These are phyloP conservation scores for Chloropicon primus DNA, from an alignment of 139 green algal genomes.

Conservation along the genomic window DNA sequence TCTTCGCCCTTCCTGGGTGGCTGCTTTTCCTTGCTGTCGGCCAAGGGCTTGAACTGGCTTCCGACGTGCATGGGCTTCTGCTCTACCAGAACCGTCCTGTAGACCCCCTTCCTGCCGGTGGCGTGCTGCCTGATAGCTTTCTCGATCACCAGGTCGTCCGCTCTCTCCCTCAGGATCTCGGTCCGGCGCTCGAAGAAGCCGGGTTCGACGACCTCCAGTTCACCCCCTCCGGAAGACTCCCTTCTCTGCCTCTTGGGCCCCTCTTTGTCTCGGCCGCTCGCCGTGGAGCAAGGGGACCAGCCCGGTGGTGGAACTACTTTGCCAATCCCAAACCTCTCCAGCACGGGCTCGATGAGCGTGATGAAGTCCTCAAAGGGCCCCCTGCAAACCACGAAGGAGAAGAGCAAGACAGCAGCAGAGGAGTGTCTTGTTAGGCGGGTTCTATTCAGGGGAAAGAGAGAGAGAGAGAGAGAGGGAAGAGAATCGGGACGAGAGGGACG, in stretches of 20 bases:
- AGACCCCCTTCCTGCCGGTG: slow-evolving; percentile 60
- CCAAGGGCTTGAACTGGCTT: slow-evolving; percentile 26
- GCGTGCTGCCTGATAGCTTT: slow-evolving; percentile 45
- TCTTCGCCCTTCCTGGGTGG: slow-evolving; percentile 11
- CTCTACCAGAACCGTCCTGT: slow-evolving; percentile 51
- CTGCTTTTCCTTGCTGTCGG: slow-evolving; percentile 5
- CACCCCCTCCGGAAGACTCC: slow-evolving; percentile 33
- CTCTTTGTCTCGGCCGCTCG: too few relatives aligned
- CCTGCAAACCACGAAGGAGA: too few relatives aligned
- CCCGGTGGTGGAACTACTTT: slow-evolving; percentile 46
- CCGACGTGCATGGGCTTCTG: slow-evolving; percentile 38
- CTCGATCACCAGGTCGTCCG: slow-evolving; percentile 7
- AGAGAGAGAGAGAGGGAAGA: too few relatives aligned
- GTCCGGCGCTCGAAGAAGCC: slow-evolving; percentile 27
- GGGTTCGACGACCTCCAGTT: slow-evolving; percentile 6
- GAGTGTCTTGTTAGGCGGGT: too few relatives aligned
- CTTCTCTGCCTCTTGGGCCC: slow-evolving; percentile 31
- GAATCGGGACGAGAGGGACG: too few relatives aligned
- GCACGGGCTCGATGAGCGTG: slow-evolving; percentile 31
- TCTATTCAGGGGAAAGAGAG: too few relatives aligned
- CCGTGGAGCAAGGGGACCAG: slow-evolving; percentile 28
- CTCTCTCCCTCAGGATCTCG: slow-evolving; percentile 4
- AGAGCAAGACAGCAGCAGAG: too few relatives aligned
- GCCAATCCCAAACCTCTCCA: slow-evolving; percentile 29
- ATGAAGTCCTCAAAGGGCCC: slow-evolving; percentile 41